These are phyloP conservation scores for Penicillium samsonianum DNA, from an alignment of 495 filamentous ascomycete species.

Conservation along the genomic window DNA sequence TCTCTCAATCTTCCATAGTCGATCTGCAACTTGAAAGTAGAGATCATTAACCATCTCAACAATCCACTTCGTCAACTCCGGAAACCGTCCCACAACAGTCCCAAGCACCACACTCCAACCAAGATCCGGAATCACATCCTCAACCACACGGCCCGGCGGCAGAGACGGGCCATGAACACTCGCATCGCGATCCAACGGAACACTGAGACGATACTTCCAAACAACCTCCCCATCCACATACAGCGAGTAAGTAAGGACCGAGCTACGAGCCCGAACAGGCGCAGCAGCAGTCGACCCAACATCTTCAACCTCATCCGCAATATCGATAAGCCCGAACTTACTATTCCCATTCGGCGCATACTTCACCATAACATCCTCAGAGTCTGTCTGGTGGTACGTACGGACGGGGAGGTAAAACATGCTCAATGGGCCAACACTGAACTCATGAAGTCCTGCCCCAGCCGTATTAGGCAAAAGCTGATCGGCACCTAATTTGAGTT, in stretches of 20 bases:
- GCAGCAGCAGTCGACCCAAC: constrained; percentile 44
- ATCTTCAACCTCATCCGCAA: constrained; percentile 61
- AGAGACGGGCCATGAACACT: constrained; percentile 9
- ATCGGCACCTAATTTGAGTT: constrained; percentile 23
- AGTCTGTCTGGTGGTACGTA: constrained; percentile 76
- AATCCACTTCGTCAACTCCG: constrained; percentile 15
- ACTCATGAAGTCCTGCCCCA: constrained; percentile 72
- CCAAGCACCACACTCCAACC: constrained; percentile 23
- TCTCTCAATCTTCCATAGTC: constrained; percentile 15
- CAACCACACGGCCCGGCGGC: constrained; percentile 32
- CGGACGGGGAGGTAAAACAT: constrained; percentile 92
- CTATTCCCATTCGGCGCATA: constrained; percentile 85
- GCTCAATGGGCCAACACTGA: constrained; percentile 81
- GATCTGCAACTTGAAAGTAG: constrained; percentile 19
- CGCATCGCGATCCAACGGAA: constrained; percentile 29
- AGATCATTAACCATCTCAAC: constrained; percentile 7
- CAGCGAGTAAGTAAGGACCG: constrained; percentile 74
- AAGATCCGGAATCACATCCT: constrained; percentile 25
- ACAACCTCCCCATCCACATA: constrained; percentile 76
- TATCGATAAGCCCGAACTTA: constrained; percentile 89
- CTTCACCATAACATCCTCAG: constrained; percentile 78
- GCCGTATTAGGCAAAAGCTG: constrained; percentile 32
- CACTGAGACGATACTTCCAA: constrained; percentile 63
- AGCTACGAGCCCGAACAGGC: constrained; percentile 34
- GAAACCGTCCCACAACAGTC: constrained; percentile 21